Conservation (phyloP, 192 early-diverging fungal genomes). For the Lobosporangium transversale region DNA sequence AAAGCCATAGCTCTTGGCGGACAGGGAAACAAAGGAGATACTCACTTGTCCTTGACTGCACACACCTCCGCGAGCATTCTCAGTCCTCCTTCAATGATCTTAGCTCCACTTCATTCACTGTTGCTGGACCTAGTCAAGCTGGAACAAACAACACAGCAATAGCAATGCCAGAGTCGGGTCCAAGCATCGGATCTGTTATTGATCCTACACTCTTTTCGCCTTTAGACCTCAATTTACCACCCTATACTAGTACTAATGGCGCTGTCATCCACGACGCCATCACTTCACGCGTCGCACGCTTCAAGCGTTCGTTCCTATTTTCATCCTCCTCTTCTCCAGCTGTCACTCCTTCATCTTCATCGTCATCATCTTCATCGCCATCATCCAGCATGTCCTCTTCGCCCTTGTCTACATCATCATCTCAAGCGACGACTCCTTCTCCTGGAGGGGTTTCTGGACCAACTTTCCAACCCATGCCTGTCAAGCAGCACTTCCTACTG, state of each 20-base stretch:
- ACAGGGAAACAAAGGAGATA: constrained; percentile 14
- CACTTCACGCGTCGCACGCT: constrained; percentile 29
- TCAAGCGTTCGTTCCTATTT: constrained; percentile 32
- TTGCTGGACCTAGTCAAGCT: background rate
- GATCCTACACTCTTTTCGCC: constrained; percentile 26
- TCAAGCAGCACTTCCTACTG: constrained; percentile 47
- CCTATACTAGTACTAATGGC: constrained; percentile 17
- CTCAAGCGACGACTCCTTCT: background rate
- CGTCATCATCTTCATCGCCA: constrained; percentile 1
- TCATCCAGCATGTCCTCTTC: background rate
- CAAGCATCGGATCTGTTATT: constrained; percentile 10
- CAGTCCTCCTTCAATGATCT: background rate
- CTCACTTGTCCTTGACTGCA: constrained; percentile 42
- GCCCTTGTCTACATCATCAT: background rate
- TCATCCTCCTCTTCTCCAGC: constrained; percentile 9
- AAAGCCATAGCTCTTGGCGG: background rate
- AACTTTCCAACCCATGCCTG: background rate
- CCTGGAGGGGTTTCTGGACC: constrained; percentile 1
- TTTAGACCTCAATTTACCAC: constrained; percentile 18
- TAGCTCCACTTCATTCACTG: background rate
- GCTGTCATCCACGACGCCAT: constrained; percentile 36
- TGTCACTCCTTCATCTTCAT: background rate
- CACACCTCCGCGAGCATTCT: constrained; percentile 36
- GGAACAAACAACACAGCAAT: too few relatives aligned
- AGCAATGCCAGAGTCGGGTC: background rate